Conservation (phyloP, 139 green algal species). For the Closterium sp. region DNA sequence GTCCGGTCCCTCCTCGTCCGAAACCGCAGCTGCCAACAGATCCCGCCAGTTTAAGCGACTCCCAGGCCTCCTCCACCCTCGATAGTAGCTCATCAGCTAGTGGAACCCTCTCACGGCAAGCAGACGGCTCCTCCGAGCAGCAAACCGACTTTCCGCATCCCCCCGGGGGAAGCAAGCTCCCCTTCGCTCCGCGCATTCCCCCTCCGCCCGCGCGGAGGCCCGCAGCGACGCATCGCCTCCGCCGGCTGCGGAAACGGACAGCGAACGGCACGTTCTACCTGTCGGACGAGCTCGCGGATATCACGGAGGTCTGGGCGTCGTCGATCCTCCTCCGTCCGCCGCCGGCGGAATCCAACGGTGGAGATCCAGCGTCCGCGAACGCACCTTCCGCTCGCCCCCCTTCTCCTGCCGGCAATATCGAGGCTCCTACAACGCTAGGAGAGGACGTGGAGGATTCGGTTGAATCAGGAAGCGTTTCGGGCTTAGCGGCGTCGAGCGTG, state of each 20-base stretch:
- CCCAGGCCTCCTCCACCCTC: neutral
- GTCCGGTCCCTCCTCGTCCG: neutral
- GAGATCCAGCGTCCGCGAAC: neutral
- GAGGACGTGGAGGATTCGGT: neutral
- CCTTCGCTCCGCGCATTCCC: neutral
- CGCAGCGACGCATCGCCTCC: neutral
- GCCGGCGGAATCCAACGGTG: neutral
- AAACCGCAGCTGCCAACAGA: neutral
- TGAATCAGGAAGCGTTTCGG: neutral
- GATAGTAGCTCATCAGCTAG: neutral
- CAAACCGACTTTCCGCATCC: neutral
- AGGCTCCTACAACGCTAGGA: neutral
- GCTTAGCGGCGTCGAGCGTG: neutral
- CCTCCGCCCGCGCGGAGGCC: neutral
- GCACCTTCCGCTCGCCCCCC: neutral
- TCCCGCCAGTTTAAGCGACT: neutral
- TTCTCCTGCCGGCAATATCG: neutral
- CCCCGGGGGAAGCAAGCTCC: neutral
- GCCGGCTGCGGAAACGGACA: neutral
- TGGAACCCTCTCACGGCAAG: neutral
- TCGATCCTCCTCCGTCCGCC: neutral
- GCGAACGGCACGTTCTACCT: neutral
- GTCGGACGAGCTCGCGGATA: neutral
- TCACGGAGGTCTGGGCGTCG: neutral
- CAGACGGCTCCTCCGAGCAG: neutral